These are phyloP conservation scores for Megacollybia platyphylla DNA, from an alignment of 1,284 basidiomycete genomes.

Conservation along the genomic window DNA sequence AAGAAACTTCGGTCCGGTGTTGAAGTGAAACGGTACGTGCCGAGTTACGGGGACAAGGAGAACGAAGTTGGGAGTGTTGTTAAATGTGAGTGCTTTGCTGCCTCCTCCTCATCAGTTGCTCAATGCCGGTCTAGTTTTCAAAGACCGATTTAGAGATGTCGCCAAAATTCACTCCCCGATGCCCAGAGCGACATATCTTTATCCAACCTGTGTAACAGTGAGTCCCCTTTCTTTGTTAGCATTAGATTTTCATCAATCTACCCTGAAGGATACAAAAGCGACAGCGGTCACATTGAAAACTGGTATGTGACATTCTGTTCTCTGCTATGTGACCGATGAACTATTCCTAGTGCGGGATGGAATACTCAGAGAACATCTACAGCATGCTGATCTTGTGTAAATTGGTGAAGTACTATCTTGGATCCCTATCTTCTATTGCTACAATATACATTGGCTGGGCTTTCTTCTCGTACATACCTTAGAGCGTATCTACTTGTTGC, in stretches of 20 bases:
- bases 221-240: constrained; percentile 12
- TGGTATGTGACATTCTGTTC: constrained; percentile 13
- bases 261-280: constrained; percentile 25
- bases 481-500: no score
- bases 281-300: constrained; percentile 24
- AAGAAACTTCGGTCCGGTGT: constrained; percentile 20
- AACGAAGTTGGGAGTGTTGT: constrained; percentile 20
- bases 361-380: constrained; percentile 39
- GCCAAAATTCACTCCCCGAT: constrained; percentile 33
- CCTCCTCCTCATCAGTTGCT: constrained; percentile 21
- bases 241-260: neutral
- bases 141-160: constrained; percentile 45
- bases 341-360: constrained; percentile 35
- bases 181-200: constrained; percentile 37
- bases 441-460: neutral
- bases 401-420: neutral
- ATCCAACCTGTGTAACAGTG: constrained; percentile 50
- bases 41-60: constrained; percentile 16
- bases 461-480: no score
- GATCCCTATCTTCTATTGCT: neutral
- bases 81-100: constrained; percentile 22
- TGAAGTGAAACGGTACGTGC: constrained; percentile 18
- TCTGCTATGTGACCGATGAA: constrained; percentile 1
- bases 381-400: constrained; percentile 20
- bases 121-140: constrained; percentile 3